Conservation (phyloP, 1,139 yeast genomes). For the Diutina siamensis region DNA sequence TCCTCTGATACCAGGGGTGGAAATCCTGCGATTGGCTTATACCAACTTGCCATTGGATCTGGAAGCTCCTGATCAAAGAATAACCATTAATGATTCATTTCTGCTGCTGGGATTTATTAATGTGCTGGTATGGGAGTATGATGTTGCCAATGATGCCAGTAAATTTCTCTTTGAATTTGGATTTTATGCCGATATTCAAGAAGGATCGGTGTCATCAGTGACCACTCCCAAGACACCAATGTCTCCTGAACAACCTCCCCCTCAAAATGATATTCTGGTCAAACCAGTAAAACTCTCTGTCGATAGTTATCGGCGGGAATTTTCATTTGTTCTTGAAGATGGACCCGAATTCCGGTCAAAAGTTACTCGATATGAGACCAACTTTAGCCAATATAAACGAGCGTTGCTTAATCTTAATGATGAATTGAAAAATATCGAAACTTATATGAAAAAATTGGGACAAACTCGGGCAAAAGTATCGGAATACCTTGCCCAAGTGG, state of each 20-base stretch:
- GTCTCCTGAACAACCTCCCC: not conserved
- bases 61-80: slow-evolving; percentile 13
- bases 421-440: slow-evolving; percentile 12
- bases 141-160: slow-evolving; percentile 12
- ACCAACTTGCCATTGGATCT: slow-evolving; percentile 18
- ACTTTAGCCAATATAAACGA: slow-evolving; percentile 36
- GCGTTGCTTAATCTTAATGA: slow-evolving; percentile 16
- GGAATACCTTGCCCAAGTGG: slow-evolving; percentile 15
- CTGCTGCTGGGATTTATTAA: slow-evolving; percentile 14
- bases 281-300: not conserved
- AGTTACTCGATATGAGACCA: slow-evolving; percentile 41
- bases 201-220: not conserved
- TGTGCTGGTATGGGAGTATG: slow-evolving; percentile 21
- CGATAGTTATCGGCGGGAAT: slow-evolving; percentile 9
- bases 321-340: slow-evolving; percentile 40
- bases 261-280: not conserved
- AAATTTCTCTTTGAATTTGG: slow-evolving; percentile 20
- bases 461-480: slow-evolving; percentile 11
- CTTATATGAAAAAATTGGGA: slow-evolving; percentile 9
- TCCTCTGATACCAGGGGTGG: slow-evolving; percentile 9
- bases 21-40: slow-evolving; percentile 21
- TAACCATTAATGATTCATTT: slow-evolving; percentile 23
- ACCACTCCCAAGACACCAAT: not conserved
- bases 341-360: slow-evolving; percentile 66
- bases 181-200: slow-evolving; percentile 12